These are phyloP conservation scores for Penicillium canescens DNA, from an alignment of 495 filamentous ascomycete species.

Conservation along the genomic window DNA sequence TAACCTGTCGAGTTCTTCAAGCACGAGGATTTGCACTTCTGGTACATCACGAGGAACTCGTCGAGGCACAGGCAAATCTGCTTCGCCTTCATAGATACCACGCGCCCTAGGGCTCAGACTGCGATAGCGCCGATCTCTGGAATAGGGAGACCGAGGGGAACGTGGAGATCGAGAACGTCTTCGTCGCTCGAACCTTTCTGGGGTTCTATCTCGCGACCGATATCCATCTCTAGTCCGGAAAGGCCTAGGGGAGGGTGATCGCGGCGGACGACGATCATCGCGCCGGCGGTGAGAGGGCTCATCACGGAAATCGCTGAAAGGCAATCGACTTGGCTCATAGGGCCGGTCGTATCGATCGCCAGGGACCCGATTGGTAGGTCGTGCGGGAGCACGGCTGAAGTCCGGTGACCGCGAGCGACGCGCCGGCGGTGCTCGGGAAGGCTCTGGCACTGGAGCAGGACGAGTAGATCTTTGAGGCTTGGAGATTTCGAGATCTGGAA, in stretches of 20 bases:
- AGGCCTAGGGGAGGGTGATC: slow-evolving; percentile 62
- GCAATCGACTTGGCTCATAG: slow-evolving; percentile 36
- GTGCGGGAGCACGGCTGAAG: slow-evolving; percentile 50
- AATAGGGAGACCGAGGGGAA: slow-evolving; percentile 56
- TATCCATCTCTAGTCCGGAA: slow-evolving; percentile 70
- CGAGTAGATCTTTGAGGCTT: slow-evolving; percentile 81
- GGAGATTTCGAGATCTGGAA: slow-evolving; percentile 86
- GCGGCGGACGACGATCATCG: slow-evolving; percentile 64
- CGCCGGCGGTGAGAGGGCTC: slow-evolving; percentile 49
- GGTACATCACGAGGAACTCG: slow-evolving; percentile 77
- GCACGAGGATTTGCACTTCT: slow-evolving; percentile 84
- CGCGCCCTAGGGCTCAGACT: slow-evolving; percentile 65
- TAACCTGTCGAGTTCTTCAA: slow-evolving; percentile 75
- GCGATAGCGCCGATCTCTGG: slow-evolving; percentile 61
- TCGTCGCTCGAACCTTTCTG: slow-evolving; percentile 60
- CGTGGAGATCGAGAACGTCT: slow-evolving; percentile 66
- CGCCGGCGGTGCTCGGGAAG: slow-evolving; percentile 37
- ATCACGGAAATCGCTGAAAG: slow-evolving; percentile 52
- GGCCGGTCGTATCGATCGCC: slow-evolving; percentile 47
- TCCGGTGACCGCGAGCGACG: slow-evolving; percentile 73
- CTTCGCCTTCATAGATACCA: slow-evolving; percentile 54
- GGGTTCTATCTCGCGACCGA: slow-evolving; percentile 56
- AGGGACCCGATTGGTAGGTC: slow-evolving; percentile 30
- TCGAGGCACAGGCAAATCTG: slow-evolving; percentile 68
- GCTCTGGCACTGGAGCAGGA: slow-evolving; percentile 38